These are phyloP conservation scores for Cercospora nicotianae DNA, from an alignment of 2,329 filamentous ascomycete genomes.

Conservation along the genomic window DNA sequence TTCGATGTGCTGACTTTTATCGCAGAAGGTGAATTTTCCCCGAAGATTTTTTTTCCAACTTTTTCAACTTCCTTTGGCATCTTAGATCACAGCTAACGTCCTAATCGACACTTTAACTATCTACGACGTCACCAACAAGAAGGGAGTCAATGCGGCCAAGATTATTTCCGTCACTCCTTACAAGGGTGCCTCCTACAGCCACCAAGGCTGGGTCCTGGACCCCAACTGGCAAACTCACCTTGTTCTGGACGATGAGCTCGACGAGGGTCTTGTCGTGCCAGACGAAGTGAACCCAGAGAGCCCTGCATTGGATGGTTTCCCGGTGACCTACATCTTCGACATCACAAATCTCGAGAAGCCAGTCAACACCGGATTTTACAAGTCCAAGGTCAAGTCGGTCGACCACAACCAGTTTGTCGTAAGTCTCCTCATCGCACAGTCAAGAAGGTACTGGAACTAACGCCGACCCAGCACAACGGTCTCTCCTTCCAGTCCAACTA, in stretches of 20 bases:
- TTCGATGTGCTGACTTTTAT: no score
- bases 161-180: constrained; percentile 53
- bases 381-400: constrained; percentile 38
- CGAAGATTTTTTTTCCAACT: no score
- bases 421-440: background rate
- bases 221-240: constrained; percentile 45
- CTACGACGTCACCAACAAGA: constrained; percentile 51
- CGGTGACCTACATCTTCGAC: constrained; percentile 53
- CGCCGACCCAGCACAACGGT: constrained; percentile 31
- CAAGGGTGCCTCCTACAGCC: constrained; percentile 53
- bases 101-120: constrained; percentile 36
- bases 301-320: constrained; percentile 21
- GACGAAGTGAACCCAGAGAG: constrained; percentile 16
- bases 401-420: constrained; percentile 48
- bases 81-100: no score
- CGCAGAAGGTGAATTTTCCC: no score
- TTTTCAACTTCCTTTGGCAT: no score
- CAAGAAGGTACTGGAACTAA: background rate
- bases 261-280: constrained; percentile 42
- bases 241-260: constrained; percentile 56
- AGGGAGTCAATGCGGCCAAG: constrained; percentile 28
- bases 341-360: constrained; percentile 48
- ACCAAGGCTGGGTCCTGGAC: constrained; percentile 57
- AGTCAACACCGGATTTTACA: constrained; percentile 44
- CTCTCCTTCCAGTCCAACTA: constrained; percentile 44